These are phyloP conservation scores for Rhytidhysteron rufulum DNA, from an alignment of 2,329 filamentous ascomycete species.

Conservation along the genomic window DNA sequence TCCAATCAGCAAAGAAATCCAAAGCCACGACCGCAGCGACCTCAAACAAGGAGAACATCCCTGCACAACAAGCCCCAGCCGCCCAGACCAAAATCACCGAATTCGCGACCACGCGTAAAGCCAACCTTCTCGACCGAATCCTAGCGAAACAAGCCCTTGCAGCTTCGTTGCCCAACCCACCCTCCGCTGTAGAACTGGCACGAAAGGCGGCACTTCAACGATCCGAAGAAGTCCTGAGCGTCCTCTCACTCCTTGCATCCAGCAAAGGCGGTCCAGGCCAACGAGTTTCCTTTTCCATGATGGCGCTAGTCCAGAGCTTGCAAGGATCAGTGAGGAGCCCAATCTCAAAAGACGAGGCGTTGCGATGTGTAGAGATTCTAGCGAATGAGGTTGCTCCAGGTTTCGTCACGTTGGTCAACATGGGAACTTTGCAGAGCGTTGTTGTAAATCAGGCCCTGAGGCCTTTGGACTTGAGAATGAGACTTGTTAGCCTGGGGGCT, in stretches of 20 bases:
- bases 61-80: constrained; percentile 15
- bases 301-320: constrained; percentile 39
- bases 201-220: constrained; percentile 47
- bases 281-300: constrained; percentile 44
- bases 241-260: constrained; percentile 41
- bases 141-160: constrained; percentile 46
- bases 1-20: constrained; percentile 27
- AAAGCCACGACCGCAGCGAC: constrained; percentile 21
- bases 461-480: constrained; percentile 28
- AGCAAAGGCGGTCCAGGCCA: constrained; percentile 17
- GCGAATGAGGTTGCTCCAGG: constrained; percentile 41
- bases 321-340: constrained; percentile 45
- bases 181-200: constrained; percentile 40
- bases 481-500: constrained; percentile 28
- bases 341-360: constrained; percentile 42
- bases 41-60: constrained; percentile 22
- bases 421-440: constrained; percentile 40
- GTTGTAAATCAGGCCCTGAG: constrained; percentile 37
- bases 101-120: constrained; percentile 38
- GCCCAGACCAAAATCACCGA: constrained; percentile 34
- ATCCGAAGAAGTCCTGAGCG: constrained; percentile 42
- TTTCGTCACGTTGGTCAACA: constrained; percentile 38
- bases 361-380: constrained; percentile 41
- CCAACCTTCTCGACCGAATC: constrained; percentile 48
- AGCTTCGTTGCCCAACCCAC: constrained; percentile 34